Conservation (phyloP, 2,329 filamentous ascomycete genomes). For the Beauveria varroae region DNA sequence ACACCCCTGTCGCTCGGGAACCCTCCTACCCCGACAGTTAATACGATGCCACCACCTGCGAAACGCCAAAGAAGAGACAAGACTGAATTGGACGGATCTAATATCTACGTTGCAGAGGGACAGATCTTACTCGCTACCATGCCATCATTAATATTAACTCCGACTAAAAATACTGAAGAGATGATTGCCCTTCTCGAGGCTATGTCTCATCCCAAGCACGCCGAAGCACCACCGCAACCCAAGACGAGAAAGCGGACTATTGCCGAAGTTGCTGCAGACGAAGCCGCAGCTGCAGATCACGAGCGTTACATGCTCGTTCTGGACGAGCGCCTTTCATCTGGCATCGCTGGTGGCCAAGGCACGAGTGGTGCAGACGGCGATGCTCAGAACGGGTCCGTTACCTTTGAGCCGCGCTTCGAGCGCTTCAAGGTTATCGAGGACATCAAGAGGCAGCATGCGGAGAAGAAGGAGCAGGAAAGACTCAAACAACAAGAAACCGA, state of each 20-base stretch:
- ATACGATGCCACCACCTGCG: constrained; percentile 51
- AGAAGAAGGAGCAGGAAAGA: constrained; percentile 71
- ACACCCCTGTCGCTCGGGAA: constrained; percentile 56
- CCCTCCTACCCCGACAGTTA: constrained; percentile 49
- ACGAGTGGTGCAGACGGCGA: constrained; percentile 60
- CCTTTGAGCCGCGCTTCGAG: constrained; percentile 81
- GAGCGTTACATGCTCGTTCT: constrained; percentile 90
- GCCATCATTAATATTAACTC: constrained; percentile 68
- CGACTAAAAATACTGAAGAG: constrained; percentile 61
- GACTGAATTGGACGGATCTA: constrained; percentile 68
- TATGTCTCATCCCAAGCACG: constrained; percentile 70
- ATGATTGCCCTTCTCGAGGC: constrained; percentile 64
- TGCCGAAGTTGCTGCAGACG: constrained; percentile 90
- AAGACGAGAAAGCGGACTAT: constrained; percentile 90
- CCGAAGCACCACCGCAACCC: constrained; percentile 67
- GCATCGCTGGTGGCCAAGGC: constrained; percentile 48
- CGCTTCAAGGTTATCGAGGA: constrained; percentile 86
- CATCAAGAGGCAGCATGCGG: constrained; percentile 69
- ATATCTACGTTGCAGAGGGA: constrained; percentile 68
- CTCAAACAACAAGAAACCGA: constrained; percentile 55
- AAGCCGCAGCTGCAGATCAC: constrained; percentile 80
- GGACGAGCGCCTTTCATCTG: constrained; percentile 70
- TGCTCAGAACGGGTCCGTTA: constrained; percentile 59
- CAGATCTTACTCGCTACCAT: constrained; percentile 67
- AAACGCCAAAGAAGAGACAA: constrained; percentile 64